Evolutionary conservation across 805 yeast genomes (phyloP).

Genomic region (Maudiozyma saulgeensis): DNA sequence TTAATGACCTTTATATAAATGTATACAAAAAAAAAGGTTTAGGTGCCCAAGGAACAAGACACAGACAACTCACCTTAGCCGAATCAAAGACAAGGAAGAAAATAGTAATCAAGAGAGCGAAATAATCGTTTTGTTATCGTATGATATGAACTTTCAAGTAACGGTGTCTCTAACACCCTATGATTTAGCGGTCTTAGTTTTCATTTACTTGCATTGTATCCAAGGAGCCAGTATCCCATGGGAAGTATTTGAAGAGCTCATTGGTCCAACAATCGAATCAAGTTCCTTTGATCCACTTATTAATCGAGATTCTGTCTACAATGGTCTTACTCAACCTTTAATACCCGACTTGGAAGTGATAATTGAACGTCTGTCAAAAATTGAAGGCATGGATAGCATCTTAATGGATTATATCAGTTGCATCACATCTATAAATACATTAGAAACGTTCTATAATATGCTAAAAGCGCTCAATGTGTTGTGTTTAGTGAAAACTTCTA

Average conservation of each 20-base stretch:
- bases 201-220: conserved; percentile 15
- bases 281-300: conserved; percentile 13
- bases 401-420: conserved; percentile 5
- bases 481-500: background rate
- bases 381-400: background rate
- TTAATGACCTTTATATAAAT: too few relatives aligned
- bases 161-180: conserved; percentile 13
- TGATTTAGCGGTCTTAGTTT: conserved; percentile 17
- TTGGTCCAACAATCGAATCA: conserved; percentile 14
- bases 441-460: conserved; percentile 5
- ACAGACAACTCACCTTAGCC: background rate
- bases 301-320: conserved; percentile 4
- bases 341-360: conserved; percentile 11
- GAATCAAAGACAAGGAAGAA: background rate
- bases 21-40: background rate
- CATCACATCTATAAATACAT: conserved; percentile 1
- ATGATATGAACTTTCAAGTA: background rate
- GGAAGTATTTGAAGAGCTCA: conserved; percentile 11
- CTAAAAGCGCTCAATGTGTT: background rate
- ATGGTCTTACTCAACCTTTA: conserved; percentile 11
- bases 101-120: background rate
- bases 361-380: conserved; percentile 3
- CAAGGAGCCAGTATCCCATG: conserved; percentile 7
- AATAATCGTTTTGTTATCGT: background rate
- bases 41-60: background rate